These are phyloP conservation scores for Sicyos baderoa DNA, from an alignment of 306 rosid genomes.

Conservation along the genomic window DNA sequence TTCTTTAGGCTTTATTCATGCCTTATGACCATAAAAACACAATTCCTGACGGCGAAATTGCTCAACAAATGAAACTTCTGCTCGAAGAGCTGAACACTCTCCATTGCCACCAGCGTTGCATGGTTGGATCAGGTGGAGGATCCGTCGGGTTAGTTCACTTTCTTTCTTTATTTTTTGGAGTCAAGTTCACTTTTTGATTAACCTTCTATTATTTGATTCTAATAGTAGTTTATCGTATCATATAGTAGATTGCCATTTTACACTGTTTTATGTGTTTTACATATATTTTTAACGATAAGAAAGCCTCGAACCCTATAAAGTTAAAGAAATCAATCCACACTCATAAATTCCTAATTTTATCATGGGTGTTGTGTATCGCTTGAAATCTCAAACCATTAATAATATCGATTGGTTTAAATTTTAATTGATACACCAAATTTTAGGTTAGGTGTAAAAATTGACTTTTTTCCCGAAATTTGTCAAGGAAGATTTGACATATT, in stretches of 20 bases:
- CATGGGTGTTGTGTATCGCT: too few relatives aligned
- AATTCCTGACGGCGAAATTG: slow-evolving; percentile 60
- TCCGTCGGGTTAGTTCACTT: slow-evolving; percentile 74
- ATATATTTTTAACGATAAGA: background rate
- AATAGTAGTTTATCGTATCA: background rate
- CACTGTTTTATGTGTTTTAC: background rate
- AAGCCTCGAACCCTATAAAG: too few relatives aligned
- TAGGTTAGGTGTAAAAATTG: background rate
- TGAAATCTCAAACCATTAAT: background rate
- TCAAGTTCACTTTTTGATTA: background rate
- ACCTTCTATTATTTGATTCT: background rate
- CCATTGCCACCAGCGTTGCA: slow-evolving; percentile 72
- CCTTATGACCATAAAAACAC: slow-evolving; percentile 95
- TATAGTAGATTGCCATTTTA: background rate
- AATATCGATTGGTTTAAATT: too few relatives aligned
- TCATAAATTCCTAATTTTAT: too few relatives aligned
- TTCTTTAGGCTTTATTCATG: slow-evolving; percentile 83
- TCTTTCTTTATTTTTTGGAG: background rate
- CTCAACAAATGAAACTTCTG: slow-evolving; percentile 63
- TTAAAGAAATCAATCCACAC: too few relatives aligned
- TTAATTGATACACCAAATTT: too few relatives aligned
- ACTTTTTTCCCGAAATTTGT: too few relatives aligned
- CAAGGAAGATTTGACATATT: too few relatives aligned
- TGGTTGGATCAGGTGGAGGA: slow-evolving; percentile 94
- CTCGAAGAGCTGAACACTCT: slow-evolving; percentile 71